Base-by-base conservation (phyloP, 176 grass and related monocot species). In the Chloris gayana region DNA sequence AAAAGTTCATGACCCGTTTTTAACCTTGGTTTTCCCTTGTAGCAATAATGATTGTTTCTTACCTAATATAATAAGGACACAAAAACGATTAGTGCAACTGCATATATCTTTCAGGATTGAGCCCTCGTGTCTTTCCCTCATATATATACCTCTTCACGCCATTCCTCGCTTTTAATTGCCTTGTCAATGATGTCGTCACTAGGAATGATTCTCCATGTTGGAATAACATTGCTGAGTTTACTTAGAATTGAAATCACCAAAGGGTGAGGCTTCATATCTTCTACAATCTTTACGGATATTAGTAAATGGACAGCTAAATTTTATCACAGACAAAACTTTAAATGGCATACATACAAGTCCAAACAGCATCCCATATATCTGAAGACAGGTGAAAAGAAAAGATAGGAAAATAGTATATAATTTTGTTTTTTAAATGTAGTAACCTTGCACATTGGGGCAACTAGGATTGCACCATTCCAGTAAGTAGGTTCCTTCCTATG, bases 371-470 rank as follows among this genome's bases (percentile, higher is more conserved):
- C 19, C 46, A 54, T 71, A 70, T 21, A 35, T 22, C 26, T 51
- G 74, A 73, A 75, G 9, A 10, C n/a, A 41, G 58, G 34, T 41
- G 4, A 19, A 74, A 63, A 38, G 22, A 5, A 30, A 32, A 7
- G 18, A 17, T 15, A 29, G 24, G 27, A 7, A 7, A 19, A 60
- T 27, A 19, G 7, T 57, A 79, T 74, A 35, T 68, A 85, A 68
- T 32, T 53, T 32, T 53, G 53, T 49, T 0, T 64, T 33, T 15
- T 35, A 35, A 35, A 18, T 17, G 10, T 56, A 24, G 3, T 25
- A 74, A 91, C 93, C 93, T 97, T 97, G 84, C 93, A 97, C 93
- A 97, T 97, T 5, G 90, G 93, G 41, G 93, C 87, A 73, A 93
- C 82, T 17, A 88, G 74, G 78, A 97, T 80, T 14, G 85, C 85